Percentiles rank a stretch among this genome's conserved stretches.
Evolutionary conservation across 495 filamentous ascomycete genomes (phyloP).

Genomic region (Penicillium cosmopolitanum): DNA sequence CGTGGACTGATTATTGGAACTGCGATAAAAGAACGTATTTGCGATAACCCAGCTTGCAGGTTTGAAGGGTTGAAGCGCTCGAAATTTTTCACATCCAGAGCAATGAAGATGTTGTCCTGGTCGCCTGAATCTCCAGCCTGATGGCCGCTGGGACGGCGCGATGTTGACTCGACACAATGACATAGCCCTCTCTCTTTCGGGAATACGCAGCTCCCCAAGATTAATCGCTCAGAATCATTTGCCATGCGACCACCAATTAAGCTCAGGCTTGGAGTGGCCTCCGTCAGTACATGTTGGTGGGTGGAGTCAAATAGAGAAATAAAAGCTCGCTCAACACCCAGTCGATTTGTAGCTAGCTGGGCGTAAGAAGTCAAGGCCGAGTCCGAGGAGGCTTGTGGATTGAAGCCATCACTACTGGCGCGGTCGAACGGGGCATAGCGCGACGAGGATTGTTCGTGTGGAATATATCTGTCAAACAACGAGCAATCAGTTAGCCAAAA

Average conservation of each 20-base stretch:
- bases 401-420: neutral
- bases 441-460: conserved; percentile 12
- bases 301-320: conserved; percentile 61
- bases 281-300: conserved; percentile 61
- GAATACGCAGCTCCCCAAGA: conserved; percentile 47
- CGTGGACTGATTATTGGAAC: conserved; percentile 61
- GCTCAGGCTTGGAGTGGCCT: conserved; percentile 55
- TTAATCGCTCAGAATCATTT: conserved; percentile 36
- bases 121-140: conserved; percentile 21
- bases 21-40: conserved; percentile 59
- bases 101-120: conserved; percentile 24
- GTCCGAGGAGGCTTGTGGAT: conserved; percentile 26
- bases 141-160: neutral
- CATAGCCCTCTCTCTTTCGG: conserved; percentile 49
- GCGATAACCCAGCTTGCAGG: conserved; percentile 36
- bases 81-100: conserved; percentile 21
- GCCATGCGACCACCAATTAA: conserved; percentile 31
- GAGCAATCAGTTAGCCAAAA: no score
- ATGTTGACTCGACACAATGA: conserved; percentile 33
- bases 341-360: conserved; percentile 58
- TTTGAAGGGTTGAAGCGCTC: conserved; percentile 31
- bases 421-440: conserved; percentile 16
- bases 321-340: conserved; percentile 54
- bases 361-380: conserved; percentile 62
- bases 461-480: neutral